A percentile compares a stretch with the other conserved stretches of the same genome.
Conservation (phyloP, 768 basidiomycete genomes). For the Brasilioporus rufonigricans region DNA sequence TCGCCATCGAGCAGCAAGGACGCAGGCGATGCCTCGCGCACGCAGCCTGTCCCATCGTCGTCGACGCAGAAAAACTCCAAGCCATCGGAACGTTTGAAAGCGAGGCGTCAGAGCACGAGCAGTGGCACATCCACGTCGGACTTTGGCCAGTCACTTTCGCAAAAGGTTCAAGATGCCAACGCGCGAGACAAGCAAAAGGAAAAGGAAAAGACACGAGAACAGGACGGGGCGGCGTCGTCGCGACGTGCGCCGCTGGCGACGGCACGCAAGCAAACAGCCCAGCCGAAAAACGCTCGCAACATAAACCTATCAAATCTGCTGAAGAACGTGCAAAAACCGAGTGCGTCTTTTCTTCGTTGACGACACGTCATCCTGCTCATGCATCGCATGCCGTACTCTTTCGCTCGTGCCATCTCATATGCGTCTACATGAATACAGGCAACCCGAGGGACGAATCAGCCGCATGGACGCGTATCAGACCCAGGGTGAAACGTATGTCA, state of each 20-base stretch:
- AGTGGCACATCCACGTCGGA: conserved; percentile 17
- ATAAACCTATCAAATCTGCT: conserved; percentile 16
- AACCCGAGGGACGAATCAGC: conserved; percentile 3
- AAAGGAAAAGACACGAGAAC: background rate
- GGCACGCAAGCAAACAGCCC: conserved; percentile 19
- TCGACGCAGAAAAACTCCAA: no score
- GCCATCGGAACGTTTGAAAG: no score
- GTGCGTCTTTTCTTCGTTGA: conserved; percentile 4
- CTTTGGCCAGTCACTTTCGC: conserved; percentile 16
- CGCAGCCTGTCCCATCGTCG: no score
- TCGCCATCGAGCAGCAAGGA: background rate
- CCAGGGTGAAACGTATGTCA: conserved; percentile 16
- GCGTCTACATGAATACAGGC: background rate
- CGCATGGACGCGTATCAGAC: conserved; percentile 16
- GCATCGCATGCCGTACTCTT: no score
- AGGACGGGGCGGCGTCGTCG: background rate
- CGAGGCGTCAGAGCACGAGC: background rate
- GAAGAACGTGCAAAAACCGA: conserved; percentile 18
- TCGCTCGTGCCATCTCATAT: no score
- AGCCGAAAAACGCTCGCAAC: background rate
- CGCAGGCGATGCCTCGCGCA: background rate
- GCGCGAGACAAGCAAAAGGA: conserved; percentile 7
- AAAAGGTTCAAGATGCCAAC: conserved; percentile 6
- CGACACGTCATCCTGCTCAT: background rate
- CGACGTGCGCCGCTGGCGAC: background rate